phyloP scores from a whole-genome alignment of 2,329 filamentous ascomycete species.

The Monosporascus sp. region DNA sequence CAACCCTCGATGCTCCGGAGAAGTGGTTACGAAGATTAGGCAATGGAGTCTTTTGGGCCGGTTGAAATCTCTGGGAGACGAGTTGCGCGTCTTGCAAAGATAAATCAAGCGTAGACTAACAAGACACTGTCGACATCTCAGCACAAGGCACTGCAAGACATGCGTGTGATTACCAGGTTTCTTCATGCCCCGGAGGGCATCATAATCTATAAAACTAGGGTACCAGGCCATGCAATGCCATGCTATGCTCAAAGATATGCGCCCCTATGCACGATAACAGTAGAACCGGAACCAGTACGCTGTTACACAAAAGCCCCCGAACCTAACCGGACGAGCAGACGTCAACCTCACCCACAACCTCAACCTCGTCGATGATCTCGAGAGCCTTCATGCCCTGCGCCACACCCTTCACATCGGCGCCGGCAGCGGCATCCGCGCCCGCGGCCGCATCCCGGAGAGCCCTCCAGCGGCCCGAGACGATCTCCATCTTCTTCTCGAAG shows the following conservation, averaged over 20 bases:
- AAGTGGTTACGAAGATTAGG: conserved; percentile 15
- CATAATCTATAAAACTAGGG: too few species aligned
- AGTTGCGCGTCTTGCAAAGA: too few species aligned
- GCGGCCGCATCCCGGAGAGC: conserved; percentile 16
- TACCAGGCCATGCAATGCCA: too few species aligned
- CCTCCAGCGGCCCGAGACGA: conserved; percentile 54
- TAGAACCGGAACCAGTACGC: too few species aligned
- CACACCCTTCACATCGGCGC: conserved; percentile 24
- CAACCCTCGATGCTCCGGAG: conserved; percentile 32
- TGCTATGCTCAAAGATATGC: background rate
- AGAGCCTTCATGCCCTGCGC: background rate
- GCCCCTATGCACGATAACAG: background rate
- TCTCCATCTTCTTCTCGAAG: conserved; percentile 65
- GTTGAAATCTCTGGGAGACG: too few species aligned
- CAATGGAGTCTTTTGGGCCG: conserved; percentile 16
- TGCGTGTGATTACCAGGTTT: too few species aligned
- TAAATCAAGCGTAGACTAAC: too few species aligned
- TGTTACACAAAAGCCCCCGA: too few species aligned
- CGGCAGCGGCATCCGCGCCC: background rate
- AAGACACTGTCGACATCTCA: too few species aligned
- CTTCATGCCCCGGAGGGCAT: too few species aligned
- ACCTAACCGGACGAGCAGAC: background rate
- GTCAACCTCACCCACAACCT: background rate
- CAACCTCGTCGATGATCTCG: background rate
- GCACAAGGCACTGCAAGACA: too few species aligned